Evolutionary conservation across 2,329 filamentous ascomycete genomes (phyloP).

Genomic region (Emmonsiellopsis sp.): DNA sequence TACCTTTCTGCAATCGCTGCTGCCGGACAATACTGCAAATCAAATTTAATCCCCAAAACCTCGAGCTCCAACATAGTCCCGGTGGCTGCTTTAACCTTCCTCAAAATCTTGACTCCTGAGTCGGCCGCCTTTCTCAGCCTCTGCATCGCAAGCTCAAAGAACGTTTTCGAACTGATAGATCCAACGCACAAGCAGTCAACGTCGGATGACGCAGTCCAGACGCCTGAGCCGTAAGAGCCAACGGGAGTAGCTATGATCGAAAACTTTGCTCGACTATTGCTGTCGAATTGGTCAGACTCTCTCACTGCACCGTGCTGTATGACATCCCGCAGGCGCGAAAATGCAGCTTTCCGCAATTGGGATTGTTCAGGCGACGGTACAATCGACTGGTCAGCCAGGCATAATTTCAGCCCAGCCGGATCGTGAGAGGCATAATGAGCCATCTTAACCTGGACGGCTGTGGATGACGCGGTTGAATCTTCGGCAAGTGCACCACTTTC

Average conservation of each 20-base stretch:
- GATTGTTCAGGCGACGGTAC: slow-evolving; percentile 42
- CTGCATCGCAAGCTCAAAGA: slow-evolving; percentile 51
- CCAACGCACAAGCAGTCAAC: slow-evolving; percentile 59
- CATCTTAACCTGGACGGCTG: background rate
- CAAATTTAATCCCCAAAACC: slow-evolving; percentile 48
- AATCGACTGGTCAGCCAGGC: slow-evolving; percentile 29
- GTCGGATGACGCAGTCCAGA: slow-evolving; percentile 53
- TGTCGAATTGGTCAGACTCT: slow-evolving; percentile 16
- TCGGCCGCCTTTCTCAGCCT: slow-evolving; percentile 41
- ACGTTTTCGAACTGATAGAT: slow-evolving; percentile 49
- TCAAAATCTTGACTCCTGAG: slow-evolving; percentile 41
- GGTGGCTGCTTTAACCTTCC: slow-evolving; percentile 48
- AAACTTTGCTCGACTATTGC: slow-evolving; percentile 11
- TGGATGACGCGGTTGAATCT: background rate
- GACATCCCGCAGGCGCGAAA: slow-evolving; percentile 37
- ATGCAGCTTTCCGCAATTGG: slow-evolving; percentile 32
- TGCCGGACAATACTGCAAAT: slow-evolving; percentile 59
- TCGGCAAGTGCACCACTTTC: background rate
- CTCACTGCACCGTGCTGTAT: slow-evolving; percentile 26
- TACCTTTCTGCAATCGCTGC: slow-evolving; percentile 44
- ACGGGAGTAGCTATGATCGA: slow-evolving; percentile 49
- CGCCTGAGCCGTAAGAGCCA: slow-evolving; percentile 56
- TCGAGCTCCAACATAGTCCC: slow-evolving; percentile 57
- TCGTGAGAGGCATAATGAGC: background rate
- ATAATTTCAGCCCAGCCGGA: slow-evolving; percentile 24